Conservation (phyloP, 306 rosid species). For the Arachis stenosperma region DNA sequence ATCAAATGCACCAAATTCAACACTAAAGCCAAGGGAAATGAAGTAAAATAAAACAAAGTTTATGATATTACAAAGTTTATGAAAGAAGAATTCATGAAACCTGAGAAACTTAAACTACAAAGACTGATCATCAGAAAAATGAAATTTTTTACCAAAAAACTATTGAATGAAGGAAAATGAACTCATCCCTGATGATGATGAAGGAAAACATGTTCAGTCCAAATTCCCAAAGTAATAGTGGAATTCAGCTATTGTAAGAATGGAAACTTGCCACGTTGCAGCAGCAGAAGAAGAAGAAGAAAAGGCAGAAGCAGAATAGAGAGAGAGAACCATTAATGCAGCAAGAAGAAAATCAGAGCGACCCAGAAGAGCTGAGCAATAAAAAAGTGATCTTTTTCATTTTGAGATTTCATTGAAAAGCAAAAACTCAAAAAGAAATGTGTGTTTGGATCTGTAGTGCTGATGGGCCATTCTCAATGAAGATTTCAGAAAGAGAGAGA, state of each 20-base stretch:
- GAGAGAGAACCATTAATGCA: slow-evolving; percentile 16
- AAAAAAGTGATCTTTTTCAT: slow-evolving; percentile 45
- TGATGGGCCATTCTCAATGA: slow-evolving; percentile 61
- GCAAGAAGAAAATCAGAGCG: slow-evolving; percentile 31
- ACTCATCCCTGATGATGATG: slow-evolving; percentile 19
- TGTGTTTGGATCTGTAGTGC: slow-evolving; percentile 72
- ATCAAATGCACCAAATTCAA: slow-evolving; percentile 36
- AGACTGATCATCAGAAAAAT: no score
- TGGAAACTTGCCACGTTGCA: slow-evolving; percentile 21
- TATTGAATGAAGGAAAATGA: background rate
- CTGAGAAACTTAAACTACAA: background rate
- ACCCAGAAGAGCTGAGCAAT: slow-evolving; percentile 36
- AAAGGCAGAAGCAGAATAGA: background rate
- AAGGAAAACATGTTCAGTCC: background rate
- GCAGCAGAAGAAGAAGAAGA: slow-evolving; percentile 1
- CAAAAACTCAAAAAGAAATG: slow-evolving; percentile 41
- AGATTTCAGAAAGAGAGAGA: slow-evolving; percentile 49
- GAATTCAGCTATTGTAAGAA: slow-evolving; percentile 33
- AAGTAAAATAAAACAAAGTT: background rate
- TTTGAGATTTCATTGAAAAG: slow-evolving; percentile 30
- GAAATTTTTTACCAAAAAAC: background rate
- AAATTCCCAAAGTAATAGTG: background rate
- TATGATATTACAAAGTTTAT: background rate
- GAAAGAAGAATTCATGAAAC: slow-evolving; percentile 4
- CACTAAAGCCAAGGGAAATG: slow-evolving; percentile 4